Evolutionary conservation across 2,329 filamentous ascomycete genomes (phyloP).

Genomic region (Xylaria digitata): DNA sequence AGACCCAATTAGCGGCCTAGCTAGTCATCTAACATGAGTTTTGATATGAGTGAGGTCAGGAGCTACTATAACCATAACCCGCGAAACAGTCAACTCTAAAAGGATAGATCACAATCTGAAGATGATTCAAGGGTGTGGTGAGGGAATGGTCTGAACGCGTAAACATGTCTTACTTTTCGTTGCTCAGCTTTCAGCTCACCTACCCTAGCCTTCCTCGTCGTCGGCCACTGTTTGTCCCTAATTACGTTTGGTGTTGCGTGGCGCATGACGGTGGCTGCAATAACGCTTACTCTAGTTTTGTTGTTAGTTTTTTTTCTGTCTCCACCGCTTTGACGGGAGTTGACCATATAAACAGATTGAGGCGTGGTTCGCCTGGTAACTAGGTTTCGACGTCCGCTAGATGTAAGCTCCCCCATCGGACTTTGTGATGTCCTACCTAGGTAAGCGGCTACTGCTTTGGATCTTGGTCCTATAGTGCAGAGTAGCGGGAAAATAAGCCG

Average conservation of each 20-base stretch:
- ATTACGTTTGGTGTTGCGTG: neutral
- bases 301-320: neutral
- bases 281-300: too few species aligned
- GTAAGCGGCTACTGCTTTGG: neutral
- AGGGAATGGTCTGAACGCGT: neutral
- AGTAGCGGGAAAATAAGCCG: neutral
- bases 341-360: too few species aligned
- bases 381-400: too few species aligned
- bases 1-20: neutral
- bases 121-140: too few species aligned
- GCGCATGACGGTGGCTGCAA: neutral
- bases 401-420: neutral
- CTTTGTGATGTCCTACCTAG: neutral
- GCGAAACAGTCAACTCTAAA: too few species aligned
- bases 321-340: too few species aligned
- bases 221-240: neutral
- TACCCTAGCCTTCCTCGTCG: neutral
- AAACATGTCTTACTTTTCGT: constrained; percentile 1
- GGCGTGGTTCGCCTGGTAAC: too few species aligned
- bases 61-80: neutral
- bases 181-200: constrained; percentile 18
- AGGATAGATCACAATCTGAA: neutral
- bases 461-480: neutral
- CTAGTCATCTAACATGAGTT: neutral
- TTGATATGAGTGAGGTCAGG: neutral